phyloP scores from a whole-genome alignment of 495 filamentous ascomycete genomes.

The Podospora fimiseda region DNA sequence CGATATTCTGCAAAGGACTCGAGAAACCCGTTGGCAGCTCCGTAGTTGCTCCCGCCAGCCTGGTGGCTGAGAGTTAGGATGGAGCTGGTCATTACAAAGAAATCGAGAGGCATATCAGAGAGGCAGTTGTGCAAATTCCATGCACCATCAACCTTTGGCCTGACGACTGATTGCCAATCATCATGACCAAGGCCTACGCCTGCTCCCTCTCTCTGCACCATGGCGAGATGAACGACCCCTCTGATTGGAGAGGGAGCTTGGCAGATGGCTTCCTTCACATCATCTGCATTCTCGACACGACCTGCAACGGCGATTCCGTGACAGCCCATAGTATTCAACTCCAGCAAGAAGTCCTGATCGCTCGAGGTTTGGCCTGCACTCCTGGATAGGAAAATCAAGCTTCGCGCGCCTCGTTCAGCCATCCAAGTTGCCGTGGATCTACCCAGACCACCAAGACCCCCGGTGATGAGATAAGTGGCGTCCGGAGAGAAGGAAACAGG shows the following conservation, averaged over 20 bases:
- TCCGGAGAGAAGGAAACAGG: too few relatives aligned
- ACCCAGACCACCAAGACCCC: conserved; percentile 58
- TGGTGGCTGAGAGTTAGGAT: conserved; percentile 46
- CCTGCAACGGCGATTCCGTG: background rate
- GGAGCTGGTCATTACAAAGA: conserved; percentile 58
- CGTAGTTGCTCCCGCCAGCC: conserved; percentile 48
- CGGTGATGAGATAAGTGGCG: conserved; percentile 52
- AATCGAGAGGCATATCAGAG: conserved; percentile 39
- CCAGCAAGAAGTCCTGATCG: background rate
- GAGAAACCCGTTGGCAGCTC: conserved; percentile 51
- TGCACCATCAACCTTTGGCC: conserved; percentile 41
- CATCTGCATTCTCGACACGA: conserved; percentile 25
- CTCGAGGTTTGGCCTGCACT: background rate
- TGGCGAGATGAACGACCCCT: conserved; percentile 42
- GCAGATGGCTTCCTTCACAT: conserved; percentile 25
- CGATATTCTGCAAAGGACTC: too few relatives aligned
- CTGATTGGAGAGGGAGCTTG: conserved; percentile 27
- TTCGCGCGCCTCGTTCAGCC: conserved; percentile 47
- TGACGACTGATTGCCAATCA: conserved; percentile 36
- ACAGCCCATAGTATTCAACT: background rate
- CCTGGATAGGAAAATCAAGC: conserved; percentile 40
- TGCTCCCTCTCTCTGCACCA: conserved; percentile 43
- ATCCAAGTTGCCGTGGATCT: conserved; percentile 53
- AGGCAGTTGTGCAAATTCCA: conserved; percentile 27
- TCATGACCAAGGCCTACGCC: conserved; percentile 38